Conservation (phyloP, 495 filamentous ascomycete species). For the Amphirosellinia nigrospora region DNA sequence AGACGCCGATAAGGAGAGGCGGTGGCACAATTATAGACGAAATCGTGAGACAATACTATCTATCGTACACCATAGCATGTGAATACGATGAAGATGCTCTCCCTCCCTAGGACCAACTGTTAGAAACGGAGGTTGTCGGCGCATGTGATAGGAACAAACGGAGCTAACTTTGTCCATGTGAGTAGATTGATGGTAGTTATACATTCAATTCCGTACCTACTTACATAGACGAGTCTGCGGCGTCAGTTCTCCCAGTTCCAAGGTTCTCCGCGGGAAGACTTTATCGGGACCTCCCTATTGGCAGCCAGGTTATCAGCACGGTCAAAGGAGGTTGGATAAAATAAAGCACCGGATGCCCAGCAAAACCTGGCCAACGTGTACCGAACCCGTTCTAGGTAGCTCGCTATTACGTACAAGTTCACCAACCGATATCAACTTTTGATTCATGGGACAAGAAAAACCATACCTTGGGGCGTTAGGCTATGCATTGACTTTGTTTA, state of each 20-base stretch:
- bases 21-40: not conserved
- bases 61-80: not conserved
- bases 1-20: not conserved
- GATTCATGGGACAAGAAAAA: not conserved
- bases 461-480: not conserved
- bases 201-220: not conserved
- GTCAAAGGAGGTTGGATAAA: constrained; percentile 1
- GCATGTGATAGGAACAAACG: constrained; percentile 8
- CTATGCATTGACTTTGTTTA: not conserved
- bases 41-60: too few species aligned
- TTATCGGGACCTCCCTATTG: constrained; percentile 8
- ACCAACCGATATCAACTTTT: constrained; percentile 16
- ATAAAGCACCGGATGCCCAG: constrained; percentile 10
- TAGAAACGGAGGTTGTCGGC: not conserved
- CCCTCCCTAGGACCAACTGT: not conserved
- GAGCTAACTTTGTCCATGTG: constrained; percentile 2
- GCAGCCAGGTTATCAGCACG: not conserved
- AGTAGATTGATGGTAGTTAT: not conserved
- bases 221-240: not conserved
- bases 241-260: not conserved
- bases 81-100: not conserved
- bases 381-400: constrained; percentile 16
- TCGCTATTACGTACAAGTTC: constrained; percentile 45
- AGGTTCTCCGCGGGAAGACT: not conserved
- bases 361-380: not conserved